Conservation (phyloP, 768 basidiomycete genomes). For the Ramaria sp. region DNA sequence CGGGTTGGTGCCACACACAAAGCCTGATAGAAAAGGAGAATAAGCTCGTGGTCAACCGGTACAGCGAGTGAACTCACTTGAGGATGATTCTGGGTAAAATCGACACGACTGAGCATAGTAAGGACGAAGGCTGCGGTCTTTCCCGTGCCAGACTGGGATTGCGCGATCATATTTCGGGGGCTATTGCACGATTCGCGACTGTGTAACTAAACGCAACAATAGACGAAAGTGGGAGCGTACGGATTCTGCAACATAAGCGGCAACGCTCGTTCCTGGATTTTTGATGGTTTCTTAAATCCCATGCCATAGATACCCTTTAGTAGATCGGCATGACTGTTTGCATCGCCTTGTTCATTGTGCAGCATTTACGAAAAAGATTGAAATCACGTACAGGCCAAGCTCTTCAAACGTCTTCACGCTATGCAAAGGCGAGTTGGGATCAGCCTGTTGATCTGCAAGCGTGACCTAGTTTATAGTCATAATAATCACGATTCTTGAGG, state of each 20-base stretch:
- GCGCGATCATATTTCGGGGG: conserved; percentile 97
- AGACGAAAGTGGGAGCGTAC: conserved; percentile 33
- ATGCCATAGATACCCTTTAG: conserved; percentile 91
- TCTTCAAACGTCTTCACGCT: conserved; percentile 94
- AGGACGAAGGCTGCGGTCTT: conserved; percentile 98
- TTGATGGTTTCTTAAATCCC: conserved; percentile 96
- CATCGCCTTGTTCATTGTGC: not conserved
- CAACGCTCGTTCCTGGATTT: conserved; percentile 95
- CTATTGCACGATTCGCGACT: conserved; percentile 30
- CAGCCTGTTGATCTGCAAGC: conserved; percentile 89
- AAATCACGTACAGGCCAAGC: conserved; percentile 69
- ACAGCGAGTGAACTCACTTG: conserved; percentile 45
- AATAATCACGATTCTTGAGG: not conserved
- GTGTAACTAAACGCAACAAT: not conserved
- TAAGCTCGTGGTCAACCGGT: not conserved
- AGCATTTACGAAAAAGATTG: not conserved
- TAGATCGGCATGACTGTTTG: conserved; percentile 64
- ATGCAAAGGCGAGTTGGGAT: conserved; percentile 92
- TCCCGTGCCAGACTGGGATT: conserved; percentile 98
- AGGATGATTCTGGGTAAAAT: conserved; percentile 70
- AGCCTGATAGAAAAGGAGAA: conserved; percentile 40
- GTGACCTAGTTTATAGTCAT: conserved; percentile 54
- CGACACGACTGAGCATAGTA: conserved; percentile 92
- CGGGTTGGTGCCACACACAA: conserved; percentile 96
- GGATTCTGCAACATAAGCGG: conserved; percentile 85